Base-by-base conservation (phyloP, 352 stramenopile genomes). In the Globisporangium nagaii region DNA sequence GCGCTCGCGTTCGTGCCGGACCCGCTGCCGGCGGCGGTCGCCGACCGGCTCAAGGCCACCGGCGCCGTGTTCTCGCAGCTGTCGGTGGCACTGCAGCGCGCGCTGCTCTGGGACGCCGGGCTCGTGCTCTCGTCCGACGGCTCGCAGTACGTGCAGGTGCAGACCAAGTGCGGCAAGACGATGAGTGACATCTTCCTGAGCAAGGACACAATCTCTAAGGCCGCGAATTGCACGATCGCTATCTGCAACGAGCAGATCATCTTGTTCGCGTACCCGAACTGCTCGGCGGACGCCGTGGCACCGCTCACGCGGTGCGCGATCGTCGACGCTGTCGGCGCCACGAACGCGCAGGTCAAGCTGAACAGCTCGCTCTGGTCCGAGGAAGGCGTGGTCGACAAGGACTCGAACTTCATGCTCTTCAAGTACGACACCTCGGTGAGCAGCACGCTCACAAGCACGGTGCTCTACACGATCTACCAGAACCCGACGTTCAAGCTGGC, bases 381-480 rank as follows among this genome's bases (percentile, higher is more conserved):
- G 53, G 70, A 77, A 35, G 61, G 65, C 24, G 46, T 50, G 4
- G 36, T 79, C 11, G 25, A 60, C 28, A 50, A 11, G 0, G 62
- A 62, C 1, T 67, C 62, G 5, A 53, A 80, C 47, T 69, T 81
- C 37, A 66, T 37, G 39, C 32, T 85, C 12, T 80, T 63, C 46
- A 64, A 64, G n/a, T 61, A 76, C 37, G 54, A 56, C 32, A 56
- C 11, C 5, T 27, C 37, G 7, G 28, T 7, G 27, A 58, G 43
- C n/a, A 46, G 12, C 28, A 28, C 45, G 10, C 43, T 22, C 24
- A 32, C 47, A 4, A 11, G 32, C 27, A 55, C 54, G 12, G 42
- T 56, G 37, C 44, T 79, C 19, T 79, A 75, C 58, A 80, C 68
- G 20, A 81, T 86, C 45, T 72, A 78, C 53, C 72, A 86, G 48